Base-by-base conservation (phyloP, 1,284 basidiomycete genomes). In the Ustilago curta region DNA sequence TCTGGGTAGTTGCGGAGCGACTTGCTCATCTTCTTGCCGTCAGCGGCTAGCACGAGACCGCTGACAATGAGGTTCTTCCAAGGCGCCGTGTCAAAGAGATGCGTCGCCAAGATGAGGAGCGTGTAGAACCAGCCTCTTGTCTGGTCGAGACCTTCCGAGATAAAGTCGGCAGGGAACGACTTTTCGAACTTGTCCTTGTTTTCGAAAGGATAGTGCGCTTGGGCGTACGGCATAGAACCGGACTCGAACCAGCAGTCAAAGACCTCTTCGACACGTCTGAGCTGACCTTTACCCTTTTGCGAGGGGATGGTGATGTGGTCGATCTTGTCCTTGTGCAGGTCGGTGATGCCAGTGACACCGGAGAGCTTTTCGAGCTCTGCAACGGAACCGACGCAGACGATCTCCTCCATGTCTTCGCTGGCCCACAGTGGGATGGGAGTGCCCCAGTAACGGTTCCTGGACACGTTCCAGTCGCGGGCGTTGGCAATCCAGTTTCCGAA, bases 201-300 rank as follows among this genome's bases (percentile, higher is more conserved):
- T 86, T 99, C 96, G 85, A 99, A 99, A 8, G 97, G 97, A 88
- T 97, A 99, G 86, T 99, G 97, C 14, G 91, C 89, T 84, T 98
- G 96, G 2, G 95, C 97, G 83, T 97, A 99, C 4, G 97, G 97
- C 97, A 99, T 99, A 83, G 95, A 96, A 86, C 97, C 97, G 8
- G 96, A 98, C 87, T 99, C 97, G 85, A 99, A 99, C 97, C 97
- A 99, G 85, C 97, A 99, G 86, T 99, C 97, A 85, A 99, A 99
- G 32, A 99, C 95, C 86, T 98, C 97, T 69, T 97, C 94, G 19
- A 98, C 89, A 65, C 96, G 91, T 85, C 90, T 93, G 45, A 99
- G 87, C 21, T 87, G 86, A 21, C 96, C 97, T 83, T 95, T 97
- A 71, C 95, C 96, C 85, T 91, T 86, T 83, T 92, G 88, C 35